A percentile compares a stretch with the other conserved stretches of the same genome.
phyloP scores from a whole-genome alignment of 495 filamentous ascomycete genomes.

The Penicillium pulvis region DNA sequence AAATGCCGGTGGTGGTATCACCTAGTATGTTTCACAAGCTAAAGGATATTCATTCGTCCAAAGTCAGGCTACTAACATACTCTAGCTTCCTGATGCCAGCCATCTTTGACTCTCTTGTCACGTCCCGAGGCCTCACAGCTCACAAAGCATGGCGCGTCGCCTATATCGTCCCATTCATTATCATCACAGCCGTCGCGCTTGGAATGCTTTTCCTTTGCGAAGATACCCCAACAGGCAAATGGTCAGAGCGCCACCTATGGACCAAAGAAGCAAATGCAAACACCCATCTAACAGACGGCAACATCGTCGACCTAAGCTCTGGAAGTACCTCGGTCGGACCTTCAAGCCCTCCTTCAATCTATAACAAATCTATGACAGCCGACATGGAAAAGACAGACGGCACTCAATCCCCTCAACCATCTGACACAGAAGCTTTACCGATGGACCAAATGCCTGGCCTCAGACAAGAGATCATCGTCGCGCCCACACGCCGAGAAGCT shows the following conservation, averaged over 20 bases:
- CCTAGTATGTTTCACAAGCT: conserved; percentile 40
- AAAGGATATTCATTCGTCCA: too few relatives aligned
- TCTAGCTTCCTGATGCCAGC: conserved; percentile 90
- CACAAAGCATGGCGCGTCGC: conserved; percentile 82
- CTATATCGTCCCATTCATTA: conserved; percentile 81
- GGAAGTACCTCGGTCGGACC: conserved; percentile 33
- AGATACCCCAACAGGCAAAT: conserved; percentile 85
- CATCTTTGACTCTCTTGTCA: conserved; percentile 79
- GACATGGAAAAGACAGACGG: conserved; percentile 44
- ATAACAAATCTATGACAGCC: conserved; percentile 40
- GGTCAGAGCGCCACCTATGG: conserved; percentile 69
- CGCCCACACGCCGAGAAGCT: conserved; percentile 64
- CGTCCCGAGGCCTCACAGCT: conserved; percentile 53
- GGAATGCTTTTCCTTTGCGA: conserved; percentile 71
- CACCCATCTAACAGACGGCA: conserved; percentile 42
- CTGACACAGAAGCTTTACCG: conserved; percentile 54
- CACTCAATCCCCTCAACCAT: conserved; percentile 28
- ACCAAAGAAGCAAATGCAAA: conserved; percentile 21
- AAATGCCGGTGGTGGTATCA: conserved; percentile 89
- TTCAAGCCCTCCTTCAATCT: conserved; percentile 37
- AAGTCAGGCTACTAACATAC: background rate
- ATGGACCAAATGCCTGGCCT: conserved; percentile 58
- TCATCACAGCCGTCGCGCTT: conserved; percentile 66
- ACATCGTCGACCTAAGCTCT: conserved; percentile 57
- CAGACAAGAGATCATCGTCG: conserved; percentile 59